These are phyloP conservation scores for Staphylotrichum longicolle DNA, from an alignment of 495 filamentous ascomycete genomes.

Conservation along the genomic window DNA sequence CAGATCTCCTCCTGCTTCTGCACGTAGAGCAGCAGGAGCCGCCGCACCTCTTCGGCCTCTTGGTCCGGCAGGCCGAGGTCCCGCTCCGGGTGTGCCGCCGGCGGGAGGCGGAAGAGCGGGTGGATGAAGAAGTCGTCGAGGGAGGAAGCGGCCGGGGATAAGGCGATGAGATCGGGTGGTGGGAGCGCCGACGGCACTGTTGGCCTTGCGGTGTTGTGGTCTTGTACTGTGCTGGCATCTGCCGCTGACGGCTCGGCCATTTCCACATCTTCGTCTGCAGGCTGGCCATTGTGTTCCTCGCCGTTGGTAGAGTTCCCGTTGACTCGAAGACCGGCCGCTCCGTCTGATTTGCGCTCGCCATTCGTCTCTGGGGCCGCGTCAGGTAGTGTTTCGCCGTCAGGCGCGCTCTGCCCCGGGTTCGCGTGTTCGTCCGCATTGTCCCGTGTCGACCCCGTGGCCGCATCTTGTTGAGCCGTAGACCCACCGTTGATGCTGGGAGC, in stretches of 20 bases:
- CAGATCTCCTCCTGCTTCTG: conserved; percentile 96
- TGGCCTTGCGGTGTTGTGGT: neutral
- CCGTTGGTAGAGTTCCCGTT: conserved; percentile 17
- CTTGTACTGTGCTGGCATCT: neutral
- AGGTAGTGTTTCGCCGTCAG: conserved; percentile 23
- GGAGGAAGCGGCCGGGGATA: conserved; percentile 20
- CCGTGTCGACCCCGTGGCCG: neutral
- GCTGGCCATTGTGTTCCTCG: conserved; percentile 3
- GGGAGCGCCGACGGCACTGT: neutral
- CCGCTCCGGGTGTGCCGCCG: conserved; percentile 66
- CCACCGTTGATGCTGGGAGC: conserved; percentile 3
- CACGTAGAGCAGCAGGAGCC: conserved; percentile 77
- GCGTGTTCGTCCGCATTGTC: neutral
- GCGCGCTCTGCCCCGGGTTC: conserved; percentile 5
- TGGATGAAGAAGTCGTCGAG: conserved; percentile 62
- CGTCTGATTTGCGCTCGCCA: conserved; percentile 1
- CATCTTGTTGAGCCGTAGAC: neutral
- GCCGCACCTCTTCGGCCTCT: conserved; percentile 87
- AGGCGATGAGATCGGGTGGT: conserved; percentile 6
- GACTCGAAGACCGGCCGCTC: neutral
- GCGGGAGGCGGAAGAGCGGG: conserved; percentile 78
- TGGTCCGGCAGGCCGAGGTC: conserved; percentile 74
- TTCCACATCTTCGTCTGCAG: conserved; percentile 40
- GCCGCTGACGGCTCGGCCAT: conserved; percentile 42
- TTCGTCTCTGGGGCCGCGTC: conserved; percentile 13